These are phyloP conservation scores for Cordyceps militaris DNA, from an alignment of 2,329 filamentous ascomycete genomes.

Conservation along the genomic window DNA sequence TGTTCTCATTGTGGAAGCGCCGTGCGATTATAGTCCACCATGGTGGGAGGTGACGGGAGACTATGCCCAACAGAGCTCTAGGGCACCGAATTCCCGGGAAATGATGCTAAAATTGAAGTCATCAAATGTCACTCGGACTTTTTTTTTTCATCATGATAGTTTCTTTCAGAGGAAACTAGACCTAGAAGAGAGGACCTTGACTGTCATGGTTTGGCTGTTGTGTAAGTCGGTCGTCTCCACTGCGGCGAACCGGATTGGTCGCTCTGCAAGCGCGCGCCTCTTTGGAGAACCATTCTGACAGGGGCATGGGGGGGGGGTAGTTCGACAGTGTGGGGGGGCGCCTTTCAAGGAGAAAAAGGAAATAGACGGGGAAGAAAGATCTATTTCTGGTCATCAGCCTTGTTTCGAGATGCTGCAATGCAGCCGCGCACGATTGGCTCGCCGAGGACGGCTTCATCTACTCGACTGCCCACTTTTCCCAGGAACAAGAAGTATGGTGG, in stretches of 20 bases:
- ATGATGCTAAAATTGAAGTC: neutral
- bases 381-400: slow-evolving; percentile 5
- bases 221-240: slow-evolving; percentile 1
- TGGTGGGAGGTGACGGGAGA: neutral
- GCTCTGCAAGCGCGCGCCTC: slow-evolving; percentile 11
- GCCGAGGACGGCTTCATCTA: neutral
- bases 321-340: neutral
- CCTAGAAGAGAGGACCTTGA: neutral
- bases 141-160: neutral
- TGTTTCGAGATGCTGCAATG: neutral
- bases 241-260: neutral
- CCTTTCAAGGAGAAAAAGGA: neutral
- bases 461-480: neutral
- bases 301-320: neutral
- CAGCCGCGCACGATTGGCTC: neutral
- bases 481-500: neutral
- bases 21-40: no score
- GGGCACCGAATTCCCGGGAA: neutral
- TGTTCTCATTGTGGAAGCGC: neutral
- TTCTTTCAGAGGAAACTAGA: neutral
- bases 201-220: neutral
- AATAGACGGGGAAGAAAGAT: neutral
- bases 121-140: neutral
- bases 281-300: neutral
- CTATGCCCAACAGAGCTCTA: neutral